Percentiles rank a stretch among this genome's conserved stretches.
phyloP scores from a whole-genome alignment of 495 filamentous ascomycete genomes.

The Xylaria venustula region DNA sequence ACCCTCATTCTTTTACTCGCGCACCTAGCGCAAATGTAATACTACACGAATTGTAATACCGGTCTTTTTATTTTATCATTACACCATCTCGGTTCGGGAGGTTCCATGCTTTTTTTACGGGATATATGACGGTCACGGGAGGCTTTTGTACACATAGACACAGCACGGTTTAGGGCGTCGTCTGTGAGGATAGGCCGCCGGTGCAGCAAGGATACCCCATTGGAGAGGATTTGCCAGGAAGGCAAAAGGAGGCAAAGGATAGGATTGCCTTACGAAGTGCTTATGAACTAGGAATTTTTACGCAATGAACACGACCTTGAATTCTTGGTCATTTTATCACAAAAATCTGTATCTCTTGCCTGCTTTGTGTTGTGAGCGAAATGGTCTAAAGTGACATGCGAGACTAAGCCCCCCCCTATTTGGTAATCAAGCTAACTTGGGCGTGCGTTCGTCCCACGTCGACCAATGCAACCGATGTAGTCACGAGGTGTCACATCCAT shows the following conservation, averaged over 20 bases:
- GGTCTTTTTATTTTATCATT: background rate
- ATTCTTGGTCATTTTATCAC: constrained; percentile 4
- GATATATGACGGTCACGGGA: constrained; percentile 22
- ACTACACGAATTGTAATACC: constrained; percentile 13
- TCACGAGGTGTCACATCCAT: too few species aligned
- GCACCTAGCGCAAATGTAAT: constrained; percentile 13
- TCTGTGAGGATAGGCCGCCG: constrained; percentile 20
- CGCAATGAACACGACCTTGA: constrained; percentile 2
- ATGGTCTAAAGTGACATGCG: background rate
- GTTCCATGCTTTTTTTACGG: constrained; percentile 15
- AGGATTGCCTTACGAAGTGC: background rate
- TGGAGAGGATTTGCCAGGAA: constrained; percentile 23
- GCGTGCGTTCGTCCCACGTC: background rate
- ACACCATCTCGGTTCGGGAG: constrained; percentile 2
- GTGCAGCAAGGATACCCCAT: constrained; percentile 33
- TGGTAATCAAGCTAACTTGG: too few species aligned
- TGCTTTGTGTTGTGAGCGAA: background rate
- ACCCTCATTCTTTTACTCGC: constrained; percentile 22
- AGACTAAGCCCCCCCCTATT: background rate
- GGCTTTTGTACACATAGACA: constrained; percentile 31
- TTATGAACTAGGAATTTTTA: constrained; percentile 1
- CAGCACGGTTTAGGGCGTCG: constrained; percentile 18
- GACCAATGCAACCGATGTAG: too few species aligned
- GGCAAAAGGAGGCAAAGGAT: background rate
- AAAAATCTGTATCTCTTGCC: background rate